Evolutionary conservation across 1,284 basidiomycete species (phyloP).

Genomic region (Trichosporon sp.): DNA sequence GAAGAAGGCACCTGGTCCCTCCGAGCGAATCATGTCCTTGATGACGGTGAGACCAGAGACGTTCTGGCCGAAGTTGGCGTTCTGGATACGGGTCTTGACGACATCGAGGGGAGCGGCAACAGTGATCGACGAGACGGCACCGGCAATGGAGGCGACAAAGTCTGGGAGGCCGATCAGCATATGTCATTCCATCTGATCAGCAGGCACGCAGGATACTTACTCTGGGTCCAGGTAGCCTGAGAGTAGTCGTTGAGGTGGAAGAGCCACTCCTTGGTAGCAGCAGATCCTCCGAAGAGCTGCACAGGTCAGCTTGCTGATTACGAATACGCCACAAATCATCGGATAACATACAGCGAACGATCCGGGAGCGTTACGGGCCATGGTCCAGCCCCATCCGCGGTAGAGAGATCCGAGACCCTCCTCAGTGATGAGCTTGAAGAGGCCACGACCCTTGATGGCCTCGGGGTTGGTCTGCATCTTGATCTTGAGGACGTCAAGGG

Average conservation of each 20-base stretch:
- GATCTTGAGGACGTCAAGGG: slow-evolving; percentile 94
- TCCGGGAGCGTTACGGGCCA: slow-evolving; percentile 94
- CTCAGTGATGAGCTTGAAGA: slow-evolving; percentile 82
- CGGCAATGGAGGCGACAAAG: slow-evolving; percentile 87
- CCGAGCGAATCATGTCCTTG: slow-evolving; percentile 79
- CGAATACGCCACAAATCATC: not conserved
- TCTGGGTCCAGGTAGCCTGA: slow-evolving; percentile 90
- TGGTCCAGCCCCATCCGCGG: slow-evolving; percentile 98
- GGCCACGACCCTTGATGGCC: slow-evolving; percentile 85
- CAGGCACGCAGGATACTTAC: slow-evolving; percentile 33
- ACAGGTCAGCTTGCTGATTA: not conserved
- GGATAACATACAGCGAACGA: slow-evolving; percentile 71
- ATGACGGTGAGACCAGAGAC: slow-evolving; percentile 78
- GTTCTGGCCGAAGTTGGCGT: slow-evolving; percentile 92
- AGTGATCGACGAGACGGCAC: slow-evolving; percentile 91
- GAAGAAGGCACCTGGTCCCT: slow-evolving; percentile 84
- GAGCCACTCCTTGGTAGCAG: slow-evolving; percentile 87
- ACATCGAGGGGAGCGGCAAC: slow-evolving; percentile 93
- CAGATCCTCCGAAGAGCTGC: slow-evolving; percentile 92
- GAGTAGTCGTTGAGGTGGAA: slow-evolving; percentile 85
- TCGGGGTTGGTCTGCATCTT: slow-evolving; percentile 97
- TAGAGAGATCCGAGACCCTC: slow-evolving; percentile 83
- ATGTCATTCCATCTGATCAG: not conserved
- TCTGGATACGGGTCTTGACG: slow-evolving; percentile 96
- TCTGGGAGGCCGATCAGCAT: slow-evolving; percentile 42